These are phyloP conservation scores for Striga hermonthica DNA, from an alignment of 305 asterid genomes.

Conservation along the genomic window DNA sequence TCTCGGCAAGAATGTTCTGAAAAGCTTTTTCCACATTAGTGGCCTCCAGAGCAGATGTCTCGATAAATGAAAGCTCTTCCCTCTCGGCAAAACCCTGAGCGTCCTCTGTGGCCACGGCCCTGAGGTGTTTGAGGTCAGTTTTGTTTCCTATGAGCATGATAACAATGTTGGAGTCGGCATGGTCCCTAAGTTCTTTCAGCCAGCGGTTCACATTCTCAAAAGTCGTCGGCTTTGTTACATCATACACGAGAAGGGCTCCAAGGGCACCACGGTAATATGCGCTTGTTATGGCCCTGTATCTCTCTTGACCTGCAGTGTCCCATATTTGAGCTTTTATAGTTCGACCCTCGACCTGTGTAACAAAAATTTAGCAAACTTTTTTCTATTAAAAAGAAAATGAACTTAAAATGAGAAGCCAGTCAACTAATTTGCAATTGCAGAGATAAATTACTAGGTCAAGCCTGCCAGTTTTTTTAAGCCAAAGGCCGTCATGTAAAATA, in stretches of 20 bases:
- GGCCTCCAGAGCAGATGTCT: slow-evolving; percentile 56
- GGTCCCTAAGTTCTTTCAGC: slow-evolving; percentile 57
- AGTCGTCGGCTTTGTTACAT: slow-evolving; percentile 48
- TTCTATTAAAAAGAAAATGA: too few relatives aligned
- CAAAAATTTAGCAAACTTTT: too few relatives aligned
- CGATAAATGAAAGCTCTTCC: slow-evolving; percentile 52
- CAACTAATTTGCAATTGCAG: too few relatives aligned
- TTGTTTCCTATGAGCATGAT: slow-evolving; percentile 56
- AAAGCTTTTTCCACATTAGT: slow-evolving; percentile 51
- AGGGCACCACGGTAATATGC: slow-evolving; percentile 59
- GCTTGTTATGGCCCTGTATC: slow-evolving; percentile 59
- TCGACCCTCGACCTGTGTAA: slow-evolving; percentile 46
- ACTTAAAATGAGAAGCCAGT: too few relatives aligned
- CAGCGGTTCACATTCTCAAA: slow-evolving; percentile 53
- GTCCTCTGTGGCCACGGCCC: slow-evolving; percentile 54
- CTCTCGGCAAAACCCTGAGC: slow-evolving; percentile 48
- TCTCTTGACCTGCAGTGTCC: slow-evolving; percentile 65
- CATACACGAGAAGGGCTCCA: slow-evolving; percentile 56
- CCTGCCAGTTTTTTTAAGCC: too few relatives aligned
- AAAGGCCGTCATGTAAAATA: too few relatives aligned
- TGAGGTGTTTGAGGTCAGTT: slow-evolving; percentile 53
- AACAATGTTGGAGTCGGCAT: slow-evolving; percentile 52
- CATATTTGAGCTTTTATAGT: slow-evolving; percentile 58
- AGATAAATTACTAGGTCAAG: too few relatives aligned
- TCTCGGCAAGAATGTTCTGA: slow-evolving; percentile 49